These are phyloP conservation scores for Pythium angustatum DNA, from an alignment of 352 stramenopile genomes.

Conservation along the genomic window DNA sequence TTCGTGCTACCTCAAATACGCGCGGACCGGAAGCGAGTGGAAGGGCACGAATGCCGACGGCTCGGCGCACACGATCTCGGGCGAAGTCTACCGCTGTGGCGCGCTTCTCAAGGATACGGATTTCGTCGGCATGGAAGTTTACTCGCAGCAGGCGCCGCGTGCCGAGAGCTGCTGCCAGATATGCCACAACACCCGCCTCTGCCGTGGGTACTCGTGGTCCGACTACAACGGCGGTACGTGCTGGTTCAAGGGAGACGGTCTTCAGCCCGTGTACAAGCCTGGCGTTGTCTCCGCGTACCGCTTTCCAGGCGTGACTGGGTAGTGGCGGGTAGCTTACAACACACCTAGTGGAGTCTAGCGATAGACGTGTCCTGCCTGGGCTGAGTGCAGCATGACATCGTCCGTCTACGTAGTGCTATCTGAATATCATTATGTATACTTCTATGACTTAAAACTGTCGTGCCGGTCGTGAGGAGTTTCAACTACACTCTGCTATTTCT, in stretches of 20 bases:
- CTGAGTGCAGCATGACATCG: too few species aligned
- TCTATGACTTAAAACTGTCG: too few species aligned
- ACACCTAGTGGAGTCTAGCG: too few species aligned
- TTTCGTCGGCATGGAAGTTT: background rate
- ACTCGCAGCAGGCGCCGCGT: background rate
- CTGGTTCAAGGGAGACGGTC: conserved; percentile 27
- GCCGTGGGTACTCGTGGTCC: background rate
- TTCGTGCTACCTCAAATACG: conserved; percentile 51
- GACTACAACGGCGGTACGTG: conserved; percentile 27
- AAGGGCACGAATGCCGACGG: background rate
- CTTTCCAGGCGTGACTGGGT: background rate
- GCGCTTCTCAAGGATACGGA: background rate
- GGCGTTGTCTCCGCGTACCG: background rate
- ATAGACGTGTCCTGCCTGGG: too few species aligned
- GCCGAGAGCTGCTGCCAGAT: background rate
- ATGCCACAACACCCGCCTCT: background rate
- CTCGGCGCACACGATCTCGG: conserved; percentile 3
- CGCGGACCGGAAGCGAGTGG: background rate
- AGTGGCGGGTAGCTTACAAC: background rate
- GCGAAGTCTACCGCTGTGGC: background rate
- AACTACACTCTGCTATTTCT: too few species aligned
- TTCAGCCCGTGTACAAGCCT: background rate
- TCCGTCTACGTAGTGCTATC: too few species aligned
- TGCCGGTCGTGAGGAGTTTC: too few species aligned
- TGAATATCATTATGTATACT: too few species aligned